These are phyloP conservation scores for Cudoniella acicularis DNA, from an alignment of 495 filamentous ascomycete species.

Conservation along the genomic window DNA sequence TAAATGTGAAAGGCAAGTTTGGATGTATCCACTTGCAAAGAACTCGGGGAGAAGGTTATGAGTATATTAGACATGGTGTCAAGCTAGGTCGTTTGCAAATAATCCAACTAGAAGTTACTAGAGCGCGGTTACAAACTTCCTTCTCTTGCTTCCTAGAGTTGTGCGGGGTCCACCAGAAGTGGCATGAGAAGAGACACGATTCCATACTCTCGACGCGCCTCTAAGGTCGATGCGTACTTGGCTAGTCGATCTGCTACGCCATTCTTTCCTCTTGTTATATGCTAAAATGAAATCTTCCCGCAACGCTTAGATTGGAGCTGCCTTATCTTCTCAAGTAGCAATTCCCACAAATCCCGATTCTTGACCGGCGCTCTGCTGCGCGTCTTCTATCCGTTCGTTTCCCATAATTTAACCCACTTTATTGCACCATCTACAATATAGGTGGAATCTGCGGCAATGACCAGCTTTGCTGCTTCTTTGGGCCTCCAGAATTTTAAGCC, in stretches of 20 bases:
- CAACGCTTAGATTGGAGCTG: conserved; percentile 19
- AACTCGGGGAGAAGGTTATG: too few species aligned
- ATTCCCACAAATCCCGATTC: conserved; percentile 40
- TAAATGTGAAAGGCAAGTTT: too few species aligned
- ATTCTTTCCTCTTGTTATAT: conserved; percentile 30
- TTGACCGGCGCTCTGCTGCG: conserved; percentile 22
- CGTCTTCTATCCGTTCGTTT: conserved; percentile 29
- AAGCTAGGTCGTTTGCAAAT: too few species aligned
- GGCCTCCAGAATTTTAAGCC: conserved; percentile 24
- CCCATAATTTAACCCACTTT: conserved; percentile 26
- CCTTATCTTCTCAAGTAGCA: neutral
- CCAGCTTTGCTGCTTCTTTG: conserved; percentile 29
- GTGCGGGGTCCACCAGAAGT: too few species aligned
- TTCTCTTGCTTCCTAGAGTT: too few species aligned
- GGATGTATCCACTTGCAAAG: too few species aligned
- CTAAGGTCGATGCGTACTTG: too few species aligned
- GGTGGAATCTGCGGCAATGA: conserved; percentile 37
- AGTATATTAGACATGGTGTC: too few species aligned
- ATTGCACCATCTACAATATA: conserved; percentile 37
- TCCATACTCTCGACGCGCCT: too few species aligned
- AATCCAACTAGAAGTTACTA: too few species aligned
- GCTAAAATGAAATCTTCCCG: conserved; percentile 35
- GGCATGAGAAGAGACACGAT: too few species aligned
- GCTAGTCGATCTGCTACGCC: conserved; percentile 26
- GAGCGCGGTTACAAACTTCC: too few species aligned